Evolutionary conservation across 129 eudicot genomes (phyloP).

Genomic region (Flaveria bidentis): DNA sequence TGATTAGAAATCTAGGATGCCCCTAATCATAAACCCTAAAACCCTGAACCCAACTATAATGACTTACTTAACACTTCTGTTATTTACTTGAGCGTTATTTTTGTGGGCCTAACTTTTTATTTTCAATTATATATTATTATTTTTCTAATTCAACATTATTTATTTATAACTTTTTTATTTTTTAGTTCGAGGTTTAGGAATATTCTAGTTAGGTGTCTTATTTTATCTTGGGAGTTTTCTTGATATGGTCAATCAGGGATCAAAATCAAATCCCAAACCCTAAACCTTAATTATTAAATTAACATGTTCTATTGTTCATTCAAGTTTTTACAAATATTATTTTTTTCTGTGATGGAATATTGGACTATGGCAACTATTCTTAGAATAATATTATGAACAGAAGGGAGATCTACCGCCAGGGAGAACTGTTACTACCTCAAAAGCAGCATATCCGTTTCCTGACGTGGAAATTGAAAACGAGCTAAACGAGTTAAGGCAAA

Average conservation of each 20-base stretch:
- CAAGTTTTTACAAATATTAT: not conserved
- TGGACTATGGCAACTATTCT: not conserved
- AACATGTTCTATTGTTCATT: not conserved
- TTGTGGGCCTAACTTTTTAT: no score
- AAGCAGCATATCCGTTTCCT: slow-evolving; percentile 57
- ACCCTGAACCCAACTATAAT: not conserved
- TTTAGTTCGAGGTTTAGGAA: no score
- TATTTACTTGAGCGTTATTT: no score
- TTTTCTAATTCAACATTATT: no score
- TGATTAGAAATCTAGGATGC: not conserved
- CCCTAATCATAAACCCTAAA: no score
- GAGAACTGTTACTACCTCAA: slow-evolving; percentile 46
- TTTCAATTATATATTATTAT: no score
- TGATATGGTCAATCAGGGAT: no score
- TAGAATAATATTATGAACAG: slow-evolving; percentile 36
- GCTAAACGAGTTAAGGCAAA: slow-evolving; percentile 74
- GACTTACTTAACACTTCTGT: not conserved
- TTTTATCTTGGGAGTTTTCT: no score
- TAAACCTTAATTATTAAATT: not conserved
- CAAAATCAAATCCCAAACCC: not conserved
- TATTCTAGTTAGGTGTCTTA: no score
- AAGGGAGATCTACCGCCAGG: slow-evolving; percentile 98
- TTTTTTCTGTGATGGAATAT: not conserved
- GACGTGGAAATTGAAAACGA: slow-evolving; percentile 82
- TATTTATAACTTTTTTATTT: no score